Evolutionary conservation across 148 eudicot species (phyloP).

Genomic region (Rhododendron molle): DNA sequence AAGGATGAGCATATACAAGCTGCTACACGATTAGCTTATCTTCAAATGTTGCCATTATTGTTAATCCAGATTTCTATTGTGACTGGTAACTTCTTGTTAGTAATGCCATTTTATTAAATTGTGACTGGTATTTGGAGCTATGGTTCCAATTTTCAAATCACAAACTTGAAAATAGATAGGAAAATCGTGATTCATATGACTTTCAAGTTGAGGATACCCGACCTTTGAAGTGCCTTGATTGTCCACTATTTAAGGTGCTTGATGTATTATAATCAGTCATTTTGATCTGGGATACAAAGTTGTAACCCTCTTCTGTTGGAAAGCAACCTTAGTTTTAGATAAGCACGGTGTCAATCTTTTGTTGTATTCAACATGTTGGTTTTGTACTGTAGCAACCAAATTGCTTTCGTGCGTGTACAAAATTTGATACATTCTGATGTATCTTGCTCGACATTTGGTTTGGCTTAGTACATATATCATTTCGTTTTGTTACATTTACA

Average conservation of each 20-base stretch:
- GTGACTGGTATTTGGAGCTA: neutral
- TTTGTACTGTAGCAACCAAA: neutral
- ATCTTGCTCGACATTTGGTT: too few species aligned
- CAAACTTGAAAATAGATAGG: neutral
- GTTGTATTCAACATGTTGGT: neutral
- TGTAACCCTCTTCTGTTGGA: neutral
- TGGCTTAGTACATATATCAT: too few species aligned
- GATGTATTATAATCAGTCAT: neutral
- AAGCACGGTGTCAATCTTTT: neutral
- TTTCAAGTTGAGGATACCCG: neutral
- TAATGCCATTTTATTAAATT: neutral
- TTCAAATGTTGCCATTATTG: neutral
- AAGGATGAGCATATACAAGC: neutral
- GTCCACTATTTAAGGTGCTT: neutral
- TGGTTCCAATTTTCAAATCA: neutral
- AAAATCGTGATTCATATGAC: neutral
- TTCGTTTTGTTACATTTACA: too few species aligned
- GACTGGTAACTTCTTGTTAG: neutral
- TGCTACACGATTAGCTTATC: neutral
- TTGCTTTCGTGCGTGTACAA: too few species aligned
- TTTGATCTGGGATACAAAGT: neutral
- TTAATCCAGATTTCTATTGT: neutral
- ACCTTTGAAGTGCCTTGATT: neutral
- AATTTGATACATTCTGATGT: too few species aligned
- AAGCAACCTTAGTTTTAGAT: neutral